A percentile compares a stretch with the other conserved stretches of the same genome.
These are phyloP conservation scores for Adansonia rubrostipa DNA, from an alignment of 441 rosid genomes.

Conservation along the genomic window DNA sequence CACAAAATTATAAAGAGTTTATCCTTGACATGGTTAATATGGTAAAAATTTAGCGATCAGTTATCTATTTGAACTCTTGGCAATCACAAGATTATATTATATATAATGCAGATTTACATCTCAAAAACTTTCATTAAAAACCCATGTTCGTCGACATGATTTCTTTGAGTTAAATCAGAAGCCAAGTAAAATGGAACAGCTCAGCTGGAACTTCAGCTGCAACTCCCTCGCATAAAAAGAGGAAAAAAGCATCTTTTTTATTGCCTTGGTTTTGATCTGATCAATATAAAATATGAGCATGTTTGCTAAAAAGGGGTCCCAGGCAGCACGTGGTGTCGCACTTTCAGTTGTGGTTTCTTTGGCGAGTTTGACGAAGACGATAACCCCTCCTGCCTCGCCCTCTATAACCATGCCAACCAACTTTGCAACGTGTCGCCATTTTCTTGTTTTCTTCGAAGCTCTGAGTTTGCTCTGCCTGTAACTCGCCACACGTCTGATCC, in stretches of 20 bases:
- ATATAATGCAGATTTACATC: too few species aligned
- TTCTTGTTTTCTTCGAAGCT: not conserved
- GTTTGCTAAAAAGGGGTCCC: constrained; percentile 25
- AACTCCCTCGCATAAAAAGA: not conserved
- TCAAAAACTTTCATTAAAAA: not conserved
- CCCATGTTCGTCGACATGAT: not conserved
- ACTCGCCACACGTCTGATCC: constrained; percentile 2
- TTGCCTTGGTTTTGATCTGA: constrained; percentile 1
- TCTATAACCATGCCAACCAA: not conserved
- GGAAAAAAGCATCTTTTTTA: not conserved
- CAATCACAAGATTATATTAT: too few species aligned
- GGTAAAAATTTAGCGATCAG: too few species aligned
- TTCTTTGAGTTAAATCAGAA: not conserved
- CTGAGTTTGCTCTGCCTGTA: not conserved
- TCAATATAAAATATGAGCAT: constrained; percentile 1
- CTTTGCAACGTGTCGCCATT: not conserved
- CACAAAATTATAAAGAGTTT: too few species aligned
- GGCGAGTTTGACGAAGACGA: constrained; percentile 25
- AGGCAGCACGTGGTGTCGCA: constrained; percentile 26
- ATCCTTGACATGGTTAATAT: too few species aligned
- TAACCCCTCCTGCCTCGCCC: constrained; percentile 1
- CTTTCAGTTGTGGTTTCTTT: constrained; percentile 26
- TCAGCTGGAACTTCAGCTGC: not conserved
- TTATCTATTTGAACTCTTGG: too few species aligned
- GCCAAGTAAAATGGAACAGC: not conserved